Evolutionary conservation across 1,139 yeast species (phyloP).

Genomic region (Saccharomyces hybrid): DNA sequence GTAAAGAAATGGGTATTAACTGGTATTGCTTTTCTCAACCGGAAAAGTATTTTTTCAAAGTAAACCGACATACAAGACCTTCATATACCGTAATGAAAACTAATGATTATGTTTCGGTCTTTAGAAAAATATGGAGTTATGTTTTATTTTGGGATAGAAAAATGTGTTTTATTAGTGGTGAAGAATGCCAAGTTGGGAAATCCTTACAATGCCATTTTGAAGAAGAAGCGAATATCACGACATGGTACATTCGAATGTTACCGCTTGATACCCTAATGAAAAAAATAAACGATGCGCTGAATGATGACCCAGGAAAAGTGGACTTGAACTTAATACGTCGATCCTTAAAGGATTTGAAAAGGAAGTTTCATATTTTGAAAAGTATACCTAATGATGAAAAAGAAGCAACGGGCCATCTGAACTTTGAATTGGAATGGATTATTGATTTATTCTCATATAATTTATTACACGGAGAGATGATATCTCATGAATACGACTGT

Average conservation of each 20-base stretch:
- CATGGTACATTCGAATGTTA: constrained; percentile 19
- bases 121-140: constrained; percentile 24
- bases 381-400: neutral
- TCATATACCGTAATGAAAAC: constrained; percentile 11
- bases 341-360: constrained; percentile 10
- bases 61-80: constrained; percentile 18
- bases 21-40: constrained; percentile 22
- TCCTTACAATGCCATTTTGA: constrained; percentile 10
- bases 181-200: constrained; percentile 24
- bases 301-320: constrained; percentile 20
- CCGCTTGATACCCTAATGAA: constrained; percentile 18
- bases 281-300: constrained; percentile 15
- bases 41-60: constrained; percentile 14
- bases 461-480: constrained; percentile 20
- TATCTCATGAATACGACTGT: constrained; percentile 17
- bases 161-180: constrained; percentile 25
- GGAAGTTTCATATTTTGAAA: constrained; percentile 7
- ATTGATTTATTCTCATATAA: constrained; percentile 18
- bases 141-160: constrained; percentile 30
- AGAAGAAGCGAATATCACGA: neutral
- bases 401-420: constrained; percentile 8
- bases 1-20: constrained; percentile 26
- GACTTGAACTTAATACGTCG: constrained; percentile 10
- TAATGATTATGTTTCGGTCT: constrained; percentile 15
- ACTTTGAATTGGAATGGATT: constrained; percentile 21